Evolutionary conservation across 306 rosid genomes (phyloP).

Genomic region (Adenanthera pavonina): DNA sequence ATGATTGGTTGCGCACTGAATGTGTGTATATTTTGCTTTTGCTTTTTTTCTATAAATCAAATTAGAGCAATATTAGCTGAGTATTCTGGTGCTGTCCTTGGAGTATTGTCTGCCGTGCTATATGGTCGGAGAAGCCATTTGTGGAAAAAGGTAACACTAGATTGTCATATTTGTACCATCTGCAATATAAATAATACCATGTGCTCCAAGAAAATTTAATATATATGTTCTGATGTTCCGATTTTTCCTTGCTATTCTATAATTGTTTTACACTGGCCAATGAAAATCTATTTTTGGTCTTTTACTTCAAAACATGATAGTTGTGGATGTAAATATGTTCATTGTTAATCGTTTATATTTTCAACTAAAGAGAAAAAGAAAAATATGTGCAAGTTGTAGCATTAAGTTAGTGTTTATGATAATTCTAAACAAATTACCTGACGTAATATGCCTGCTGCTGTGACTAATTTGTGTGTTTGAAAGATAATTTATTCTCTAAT

Average conservation of each 20-base stretch:
- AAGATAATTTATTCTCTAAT: conserved; percentile 39
- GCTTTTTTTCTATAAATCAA: conserved; percentile 39
- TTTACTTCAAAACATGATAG: conserved; percentile 16
- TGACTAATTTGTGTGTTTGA: conserved; percentile 16
- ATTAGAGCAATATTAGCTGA: conserved; percentile 91
- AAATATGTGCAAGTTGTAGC: conserved; percentile 8
- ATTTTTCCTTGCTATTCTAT: conserved; percentile 1
- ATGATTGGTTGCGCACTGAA: conserved; percentile 22
- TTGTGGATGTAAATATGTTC: neutral
- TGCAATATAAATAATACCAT: conserved; percentile 6
- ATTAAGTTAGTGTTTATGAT: neutral
- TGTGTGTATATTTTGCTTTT: conserved; percentile 21
- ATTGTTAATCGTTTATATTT: conserved; percentile 1
- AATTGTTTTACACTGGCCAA: conserved; percentile 31
- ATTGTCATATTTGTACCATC: conserved; percentile 25
- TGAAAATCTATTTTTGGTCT: conserved; percentile 13
- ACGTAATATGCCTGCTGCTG: conserved; percentile 5
- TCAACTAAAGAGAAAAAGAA: conserved; percentile 1
- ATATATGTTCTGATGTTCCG: neutral
- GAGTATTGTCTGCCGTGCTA: conserved; percentile 87
- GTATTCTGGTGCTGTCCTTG: conserved; percentile 98
- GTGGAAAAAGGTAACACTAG: conserved; percentile 84
- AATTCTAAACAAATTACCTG: neutral
- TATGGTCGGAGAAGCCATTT: conserved; percentile 79
- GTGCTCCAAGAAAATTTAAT: conserved; percentile 11